Evolutionary conservation across 2,329 filamentous ascomycete species (phyloP).

Genomic region (Colletotrichum sp.): DNA sequence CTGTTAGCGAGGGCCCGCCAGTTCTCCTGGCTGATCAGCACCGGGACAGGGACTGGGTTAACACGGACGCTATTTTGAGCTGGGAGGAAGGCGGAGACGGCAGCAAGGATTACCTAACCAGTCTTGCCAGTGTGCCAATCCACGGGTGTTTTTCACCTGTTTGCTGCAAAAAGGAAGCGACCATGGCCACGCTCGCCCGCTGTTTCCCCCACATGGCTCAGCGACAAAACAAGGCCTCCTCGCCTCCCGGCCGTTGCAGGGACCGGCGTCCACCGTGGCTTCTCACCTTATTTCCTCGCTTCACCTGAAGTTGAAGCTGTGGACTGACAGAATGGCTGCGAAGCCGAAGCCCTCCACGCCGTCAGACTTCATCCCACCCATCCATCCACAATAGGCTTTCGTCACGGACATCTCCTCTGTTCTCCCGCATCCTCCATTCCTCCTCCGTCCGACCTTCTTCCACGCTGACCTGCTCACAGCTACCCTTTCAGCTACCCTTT

Average conservation of each 20-base stretch:
- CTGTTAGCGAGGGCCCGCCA: constrained; percentile 2
- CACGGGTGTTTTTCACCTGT: not conserved
- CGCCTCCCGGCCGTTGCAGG: not conserved
- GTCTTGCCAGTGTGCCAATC: not conserved
- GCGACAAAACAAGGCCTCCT: not conserved
- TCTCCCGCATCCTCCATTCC: not conserved
- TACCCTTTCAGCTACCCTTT: not conserved
- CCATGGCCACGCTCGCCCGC: not conserved
- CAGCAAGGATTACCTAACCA: not conserved
- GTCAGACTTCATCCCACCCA: not conserved
- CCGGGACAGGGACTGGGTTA: not conserved
- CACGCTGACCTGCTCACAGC: not conserved
- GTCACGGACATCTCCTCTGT: not conserved
- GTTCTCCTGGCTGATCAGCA: constrained; percentile 2
- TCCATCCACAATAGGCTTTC: not conserved
- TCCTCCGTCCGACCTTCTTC: not conserved
- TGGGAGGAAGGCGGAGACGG: not conserved
- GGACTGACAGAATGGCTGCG: not conserved
- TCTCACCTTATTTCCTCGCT: not conserved
- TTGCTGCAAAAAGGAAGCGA: not conserved
- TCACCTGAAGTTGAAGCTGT: constrained; percentile 20
- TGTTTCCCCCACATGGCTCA: not conserved
- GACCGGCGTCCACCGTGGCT: not conserved
- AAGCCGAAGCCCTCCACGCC: not conserved
- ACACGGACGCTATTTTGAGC: constrained; percentile 4